These are phyloP conservation scores for Turnera subulata DNA, from an alignment of 345 rosid species.

Conservation along the genomic window DNA sequence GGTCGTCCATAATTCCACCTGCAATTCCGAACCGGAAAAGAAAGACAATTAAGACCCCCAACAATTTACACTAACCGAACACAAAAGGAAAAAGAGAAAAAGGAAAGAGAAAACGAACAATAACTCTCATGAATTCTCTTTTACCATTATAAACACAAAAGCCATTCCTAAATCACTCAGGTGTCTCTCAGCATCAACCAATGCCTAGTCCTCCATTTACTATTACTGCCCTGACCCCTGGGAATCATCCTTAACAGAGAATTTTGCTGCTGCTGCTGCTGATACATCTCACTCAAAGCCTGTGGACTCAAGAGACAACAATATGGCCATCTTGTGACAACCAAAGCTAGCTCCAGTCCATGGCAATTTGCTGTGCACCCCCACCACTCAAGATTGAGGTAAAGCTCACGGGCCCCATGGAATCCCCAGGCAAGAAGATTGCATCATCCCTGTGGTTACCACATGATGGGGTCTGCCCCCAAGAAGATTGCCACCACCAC, in stretches of 20 bases:
- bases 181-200: constrained; percentile 30
- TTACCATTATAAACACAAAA: constrained; percentile 43
- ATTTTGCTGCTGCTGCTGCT: constrained; percentile 64
- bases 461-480: constrained; percentile 61
- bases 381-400: constrained; percentile 64
- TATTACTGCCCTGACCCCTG: constrained; percentile 79
- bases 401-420: constrained; percentile 71
- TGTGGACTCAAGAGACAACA: constrained; percentile 75
- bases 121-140: constrained; percentile 13
- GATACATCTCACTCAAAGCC: constrained; percentile 76
- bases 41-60: constrained; percentile 12
- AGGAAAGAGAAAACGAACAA: constrained; percentile 11
- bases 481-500: constrained; percentile 51
- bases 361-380: constrained; percentile 57
- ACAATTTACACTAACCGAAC: background rate
- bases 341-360: constrained; percentile 91
- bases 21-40: constrained; percentile 44
- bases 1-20: constrained; percentile 58
- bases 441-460: constrained; percentile 61
- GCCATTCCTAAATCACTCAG: constrained; percentile 31
- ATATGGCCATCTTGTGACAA: constrained; percentile 89
- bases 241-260: constrained; percentile 74
- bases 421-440: constrained; percentile 47
- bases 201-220: constrained; percentile 19
- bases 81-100: constrained; percentile 5